phyloP scores from a whole-genome alignment of 768 basidiomycete species.

The Brasilioporus rufonigricans region DNA sequence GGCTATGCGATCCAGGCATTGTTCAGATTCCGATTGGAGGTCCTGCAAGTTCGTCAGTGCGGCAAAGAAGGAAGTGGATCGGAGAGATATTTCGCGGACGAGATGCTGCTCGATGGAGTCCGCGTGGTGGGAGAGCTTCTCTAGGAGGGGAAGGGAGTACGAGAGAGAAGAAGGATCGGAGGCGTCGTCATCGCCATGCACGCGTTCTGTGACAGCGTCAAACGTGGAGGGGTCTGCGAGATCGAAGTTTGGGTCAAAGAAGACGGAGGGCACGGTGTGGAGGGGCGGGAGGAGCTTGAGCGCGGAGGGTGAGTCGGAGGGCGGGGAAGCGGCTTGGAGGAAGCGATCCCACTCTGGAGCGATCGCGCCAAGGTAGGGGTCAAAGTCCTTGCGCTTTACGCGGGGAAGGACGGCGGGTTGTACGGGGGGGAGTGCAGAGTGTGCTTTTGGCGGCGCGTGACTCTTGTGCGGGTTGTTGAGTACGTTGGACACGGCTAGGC shows the following conservation, averaged over 20 bases:
- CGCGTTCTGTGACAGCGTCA: conserved; percentile 67
- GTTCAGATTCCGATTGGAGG: conserved; percentile 83
- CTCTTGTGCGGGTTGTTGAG: conserved; percentile 86
- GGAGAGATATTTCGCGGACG: conserved; percentile 84
- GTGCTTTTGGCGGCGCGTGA: conserved; percentile 84
- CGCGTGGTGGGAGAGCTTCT: conserved; percentile 87
- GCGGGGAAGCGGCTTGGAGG: conserved; percentile 41
- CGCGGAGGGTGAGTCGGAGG: conserved; percentile 19
- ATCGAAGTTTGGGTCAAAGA: conserved; percentile 77
- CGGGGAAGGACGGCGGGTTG: conserved; percentile 75
- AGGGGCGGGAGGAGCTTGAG: conserved; percentile 61
- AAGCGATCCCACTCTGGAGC: conserved; percentile 77
- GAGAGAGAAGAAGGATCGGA: conserved; percentile 62
- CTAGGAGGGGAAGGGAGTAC: conserved; percentile 72
- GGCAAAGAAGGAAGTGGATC: conserved; percentile 93
- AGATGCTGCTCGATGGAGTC: conserved; percentile 96
- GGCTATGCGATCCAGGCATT: conserved; percentile 74
- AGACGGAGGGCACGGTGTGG: conserved; percentile 73
- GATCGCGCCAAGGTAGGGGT: conserved; percentile 72
- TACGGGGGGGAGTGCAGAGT: conserved; percentile 72
- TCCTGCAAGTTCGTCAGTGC: conserved; percentile 93
- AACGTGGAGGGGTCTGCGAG: conserved; percentile 80
- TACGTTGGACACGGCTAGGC: conserved; percentile 86
- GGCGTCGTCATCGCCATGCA: conserved; percentile 34
- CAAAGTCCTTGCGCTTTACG: conserved; percentile 80